phyloP scores from a whole-genome alignment of 2,329 filamentous ascomycete species.

The Canariomyces notabilis region DNA sequence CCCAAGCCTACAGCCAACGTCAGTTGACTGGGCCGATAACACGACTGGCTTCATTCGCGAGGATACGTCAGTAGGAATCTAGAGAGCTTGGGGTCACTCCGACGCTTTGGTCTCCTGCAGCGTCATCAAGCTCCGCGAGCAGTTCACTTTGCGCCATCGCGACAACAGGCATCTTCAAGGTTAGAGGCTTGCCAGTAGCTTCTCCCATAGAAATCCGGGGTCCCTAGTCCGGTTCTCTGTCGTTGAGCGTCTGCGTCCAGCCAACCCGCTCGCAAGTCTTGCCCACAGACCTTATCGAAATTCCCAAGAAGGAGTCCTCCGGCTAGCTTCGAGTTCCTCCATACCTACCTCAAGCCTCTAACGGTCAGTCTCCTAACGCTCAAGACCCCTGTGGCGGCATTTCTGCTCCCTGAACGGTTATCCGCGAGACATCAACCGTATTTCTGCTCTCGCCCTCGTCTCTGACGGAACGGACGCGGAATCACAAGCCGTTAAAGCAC shows the following conservation, averaged over 20 bases:
- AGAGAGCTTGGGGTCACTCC: too few relatives aligned
- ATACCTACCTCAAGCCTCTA: slow-evolving; percentile 26
- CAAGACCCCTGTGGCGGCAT: slow-evolving; percentile 14
- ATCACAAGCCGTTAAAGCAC: slow-evolving; percentile 4
- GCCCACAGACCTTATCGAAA: slow-evolving; percentile 24
- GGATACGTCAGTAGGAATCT: too few relatives aligned
- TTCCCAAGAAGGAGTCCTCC: slow-evolving; percentile 16
- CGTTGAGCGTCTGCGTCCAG: slow-evolving; percentile 12
- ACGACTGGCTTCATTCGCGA: too few relatives aligned
- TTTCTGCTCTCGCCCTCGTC: slow-evolving; percentile 7
- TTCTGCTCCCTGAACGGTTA: slow-evolving; percentile 2
- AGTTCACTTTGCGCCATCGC: background rate
- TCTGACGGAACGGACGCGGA: slow-evolving; percentile 7
- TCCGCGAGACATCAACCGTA: slow-evolving; percentile 5
- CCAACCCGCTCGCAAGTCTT: slow-evolving; percentile 21
- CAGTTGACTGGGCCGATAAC: background rate
- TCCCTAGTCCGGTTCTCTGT: slow-evolving; percentile 21
- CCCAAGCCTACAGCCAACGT: slow-evolving; percentile 7
- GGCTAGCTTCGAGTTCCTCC: slow-evolving; percentile 20
- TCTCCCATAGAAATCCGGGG: slow-evolving; percentile 23
- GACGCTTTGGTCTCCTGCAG: background rate
- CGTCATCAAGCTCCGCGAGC: background rate
- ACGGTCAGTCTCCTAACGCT: slow-evolving; percentile 13
- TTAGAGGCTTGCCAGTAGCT: slow-evolving; percentile 18
- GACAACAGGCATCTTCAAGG: too few relatives aligned